Conservation (phyloP, 306 rosid species). For the Inga leiocalycina region DNA sequence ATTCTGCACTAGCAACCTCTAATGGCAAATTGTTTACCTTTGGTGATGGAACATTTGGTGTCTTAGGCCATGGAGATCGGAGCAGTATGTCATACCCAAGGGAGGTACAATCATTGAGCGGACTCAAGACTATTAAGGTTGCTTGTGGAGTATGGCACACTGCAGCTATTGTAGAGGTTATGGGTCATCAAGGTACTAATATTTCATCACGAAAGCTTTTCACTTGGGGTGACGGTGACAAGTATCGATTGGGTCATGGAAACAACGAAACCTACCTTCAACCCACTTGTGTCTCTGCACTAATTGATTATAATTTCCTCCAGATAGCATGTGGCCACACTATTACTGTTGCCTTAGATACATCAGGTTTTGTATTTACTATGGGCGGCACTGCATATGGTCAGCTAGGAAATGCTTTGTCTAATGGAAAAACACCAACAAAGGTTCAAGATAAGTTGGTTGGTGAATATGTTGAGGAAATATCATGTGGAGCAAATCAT, state of each 20-base stretch:
- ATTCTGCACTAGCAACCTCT: constrained; percentile 70
- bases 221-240: constrained; percentile 84
- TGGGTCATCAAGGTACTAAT: constrained; percentile 52
- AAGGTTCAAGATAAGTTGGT: constrained; percentile 67
- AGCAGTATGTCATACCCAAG: constrained; percentile 54
- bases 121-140: constrained; percentile 64
- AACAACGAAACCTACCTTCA: constrained; percentile 61
- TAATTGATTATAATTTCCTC: constrained; percentile 65
- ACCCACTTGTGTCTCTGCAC: constrained; percentile 75
- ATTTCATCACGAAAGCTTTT: constrained; percentile 62
- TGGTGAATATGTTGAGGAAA: constrained; percentile 76
- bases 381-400: constrained; percentile 64
- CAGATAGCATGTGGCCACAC: constrained; percentile 76
- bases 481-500: constrained; percentile 68
- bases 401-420: constrained; percentile 63
- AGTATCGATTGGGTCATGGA: constrained; percentile 69
- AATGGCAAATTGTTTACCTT: constrained; percentile 69
- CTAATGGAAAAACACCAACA: constrained; percentile 62
- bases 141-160: constrained; percentile 87
- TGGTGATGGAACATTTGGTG: constrained; percentile 81
- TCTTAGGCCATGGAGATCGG: constrained; percentile 73
- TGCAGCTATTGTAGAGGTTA: constrained; percentile 75
- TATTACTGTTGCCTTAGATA: constrained; percentile 64
- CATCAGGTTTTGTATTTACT: constrained; percentile 75
- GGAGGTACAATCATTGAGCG: constrained; percentile 64